Base-by-base conservation (phyloP, 768 basidiomycete genomes). In the Tylopilus plumbeoviolaceoides region DNA sequence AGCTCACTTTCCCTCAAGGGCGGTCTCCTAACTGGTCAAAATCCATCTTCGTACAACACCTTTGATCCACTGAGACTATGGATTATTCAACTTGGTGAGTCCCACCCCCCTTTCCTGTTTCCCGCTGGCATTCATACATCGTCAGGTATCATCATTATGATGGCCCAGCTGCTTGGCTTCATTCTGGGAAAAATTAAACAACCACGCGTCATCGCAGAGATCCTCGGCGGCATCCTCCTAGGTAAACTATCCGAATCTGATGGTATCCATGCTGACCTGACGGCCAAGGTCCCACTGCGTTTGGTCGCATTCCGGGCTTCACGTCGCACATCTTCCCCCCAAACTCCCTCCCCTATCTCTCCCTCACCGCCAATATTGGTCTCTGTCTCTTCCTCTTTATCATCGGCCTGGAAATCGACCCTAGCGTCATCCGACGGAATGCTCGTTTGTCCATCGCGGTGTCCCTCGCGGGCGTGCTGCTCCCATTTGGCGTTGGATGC, bases 201-300 rank as follows among this genome's bases (percentile, higher is more conserved):
- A 63, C 95, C 95, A 2, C 78, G 85, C n/a, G 95, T 98, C 54
- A 92, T 97, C 48, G 84, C 93, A 39, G 95, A 98, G 67, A 87
- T 97, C 54, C 81, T 98, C 50, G 91, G 86, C 0, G 95, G 95
- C 20, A 84, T 98, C 58, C 62, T 98, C 20, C 78, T 98, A 11
- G 94, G 93, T 39, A 42, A 21, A 15, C 18, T 72, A 70, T 0
- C 3, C n/a, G 10, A 14, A 1, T 91, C 40, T 11, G 6, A 6
- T 65, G 87, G 17, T 87, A 84, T 5, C 88, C 8, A 89, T 91
- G 33, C 50, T 57, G 9, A 58, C 39, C 5, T 12, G 18, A 12
- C 4, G 0, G n/a, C 18, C 44, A 35, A 42, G 69, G 68, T 7
- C 78, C 78, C 12, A 86, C 84, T 7, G 78, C 77, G 0, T 75